These are phyloP conservation scores for Leucogyrophana mollusca DNA, from an alignment of 768 basidiomycete species.

Conservation along the genomic window DNA sequence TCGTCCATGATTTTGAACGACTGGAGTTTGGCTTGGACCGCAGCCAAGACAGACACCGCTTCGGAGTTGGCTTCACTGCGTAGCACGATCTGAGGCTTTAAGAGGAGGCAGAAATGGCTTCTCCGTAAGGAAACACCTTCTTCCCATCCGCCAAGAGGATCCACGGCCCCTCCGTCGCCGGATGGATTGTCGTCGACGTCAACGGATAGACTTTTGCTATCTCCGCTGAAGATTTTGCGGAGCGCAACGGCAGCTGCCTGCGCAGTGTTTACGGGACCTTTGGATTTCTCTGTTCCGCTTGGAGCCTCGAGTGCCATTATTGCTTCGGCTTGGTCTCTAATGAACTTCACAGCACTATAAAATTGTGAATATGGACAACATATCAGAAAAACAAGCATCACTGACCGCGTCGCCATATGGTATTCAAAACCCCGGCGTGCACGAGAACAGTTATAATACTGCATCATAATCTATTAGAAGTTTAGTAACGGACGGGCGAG, in stretches of 20 bases:
- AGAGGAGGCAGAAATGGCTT: constrained; percentile 78
- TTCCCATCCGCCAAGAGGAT: constrained; percentile 71
- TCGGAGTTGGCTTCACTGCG: constrained; percentile 54
- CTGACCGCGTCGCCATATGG: constrained; percentile 81
- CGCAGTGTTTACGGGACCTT: constrained; percentile 42
- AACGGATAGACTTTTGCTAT: constrained; percentile 42
- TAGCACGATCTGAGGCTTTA: constrained; percentile 89
- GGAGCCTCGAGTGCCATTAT: constrained; percentile 12
- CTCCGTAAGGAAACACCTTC: constrained; percentile 68
- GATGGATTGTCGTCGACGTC: constrained; percentile 34
- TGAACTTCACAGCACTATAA: constrained; percentile 77
- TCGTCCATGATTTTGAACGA: constrained; percentile 81
- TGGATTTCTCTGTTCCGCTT: constrained; percentile 23
- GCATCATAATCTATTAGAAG: constrained; percentile 66
- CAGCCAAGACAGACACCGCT: constrained; percentile 70
- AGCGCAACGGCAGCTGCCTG: constrained; percentile 68
- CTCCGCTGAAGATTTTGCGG: constrained; percentile 61
- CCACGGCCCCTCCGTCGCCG: constrained; percentile 36
- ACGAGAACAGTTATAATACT: constrained; percentile 84
- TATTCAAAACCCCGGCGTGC: constrained; percentile 80
- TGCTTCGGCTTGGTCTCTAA: constrained; percentile 75
- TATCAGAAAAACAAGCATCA: constrained; percentile 8
- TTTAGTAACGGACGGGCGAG: constrained; percentile 12
- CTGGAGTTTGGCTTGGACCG: constrained; percentile 77
- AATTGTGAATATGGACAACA: background rate